A percentile compares a stretch with the other conserved stretches of the same genome.
Evolutionary conservation across 148 eudicot species (phyloP).

Genomic region (Limonium bicolor): DNA sequence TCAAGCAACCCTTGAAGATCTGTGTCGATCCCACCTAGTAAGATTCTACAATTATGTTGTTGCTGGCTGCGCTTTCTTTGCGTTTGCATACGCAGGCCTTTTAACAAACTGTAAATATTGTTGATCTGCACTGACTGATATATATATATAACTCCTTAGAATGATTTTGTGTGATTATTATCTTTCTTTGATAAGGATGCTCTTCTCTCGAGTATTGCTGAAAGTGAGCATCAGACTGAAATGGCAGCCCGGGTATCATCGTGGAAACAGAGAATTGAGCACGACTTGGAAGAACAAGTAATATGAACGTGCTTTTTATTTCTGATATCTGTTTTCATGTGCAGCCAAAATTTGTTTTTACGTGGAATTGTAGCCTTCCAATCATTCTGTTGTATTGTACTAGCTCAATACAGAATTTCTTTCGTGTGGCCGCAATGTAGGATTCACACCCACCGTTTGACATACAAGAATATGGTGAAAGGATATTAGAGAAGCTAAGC

Average conservation of each 20-base stretch:
- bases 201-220: constrained; percentile 73
- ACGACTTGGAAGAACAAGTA: constrained; percentile 76
- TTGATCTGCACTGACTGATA: no score
- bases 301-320: no score
- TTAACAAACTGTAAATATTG: neutral
- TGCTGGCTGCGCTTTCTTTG: neutral
- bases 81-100: neutral
- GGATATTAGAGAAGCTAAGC: constrained; percentile 42
- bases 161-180: no score
- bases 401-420: no score
- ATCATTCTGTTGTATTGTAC: no score
- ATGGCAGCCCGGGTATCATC: constrained; percentile 75
- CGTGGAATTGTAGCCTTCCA: no score
- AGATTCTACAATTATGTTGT: constrained; percentile 4
- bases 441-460: constrained; percentile 82
- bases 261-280: constrained; percentile 88
- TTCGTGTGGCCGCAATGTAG: no score
- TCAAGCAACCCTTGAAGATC: constrained; percentile 80
- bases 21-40: constrained; percentile 86
- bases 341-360: no score
- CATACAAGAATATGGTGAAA: constrained; percentile 70
- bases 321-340: neutral
- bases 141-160: no score
- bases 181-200: constrained; percentile 44
- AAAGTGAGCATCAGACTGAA: constrained; percentile 76